Base-by-base conservation (phyloP, 805 yeast species). In the Yarrowia sp. region DNA sequence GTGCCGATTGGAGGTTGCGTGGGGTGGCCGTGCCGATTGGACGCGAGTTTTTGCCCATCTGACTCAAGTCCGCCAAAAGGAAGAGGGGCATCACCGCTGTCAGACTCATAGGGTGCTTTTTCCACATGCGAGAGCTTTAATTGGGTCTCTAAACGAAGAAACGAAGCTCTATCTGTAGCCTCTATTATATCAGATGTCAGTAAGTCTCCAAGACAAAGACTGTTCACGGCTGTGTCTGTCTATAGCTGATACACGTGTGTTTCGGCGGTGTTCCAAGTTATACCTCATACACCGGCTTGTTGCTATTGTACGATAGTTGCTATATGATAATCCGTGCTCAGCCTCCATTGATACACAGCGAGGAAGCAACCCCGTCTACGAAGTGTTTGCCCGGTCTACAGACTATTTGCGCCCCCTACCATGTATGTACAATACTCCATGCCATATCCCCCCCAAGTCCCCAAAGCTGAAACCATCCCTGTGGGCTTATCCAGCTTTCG, bases 121-220 rank as follows among this genome's bases (percentile, higher is more conserved):
- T 8, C 42, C 43, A 52, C 43, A 33, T 50, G 55, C 42, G 19
- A 17, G n/a, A 38, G 17, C 56, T 50, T 13, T 50, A 50, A 50
- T n/a, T 9, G 56, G 30, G 13, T 13, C 24, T 52, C 20, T 33
- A 52, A 52, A 34, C 55, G 17, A 34, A 17, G 43, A 52, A 52
- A 34, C 55, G 17, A 34, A 17, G 43, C 58, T 52, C 43, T 52
- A 52, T 52, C 58, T 52, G n/a, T 52, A 10, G 58, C 58, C 58
- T 52, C 33, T 52, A 2, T 36, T 12, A 36, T 19, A 34, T 52
- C 58, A 19, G 42, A 50, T 34, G 42, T n/a, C 15, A 30, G 19
- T 13, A 19, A 46, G 9, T 15, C 20, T 9, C 10, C 14, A 2
- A 9, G 53, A 49, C 55, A 50, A 34, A 33, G 55, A 10, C 30